Evolutionary conservation across 1,139 yeast species (phyloP).

Genomic region (Meyerozyma smithsonii): DNA sequence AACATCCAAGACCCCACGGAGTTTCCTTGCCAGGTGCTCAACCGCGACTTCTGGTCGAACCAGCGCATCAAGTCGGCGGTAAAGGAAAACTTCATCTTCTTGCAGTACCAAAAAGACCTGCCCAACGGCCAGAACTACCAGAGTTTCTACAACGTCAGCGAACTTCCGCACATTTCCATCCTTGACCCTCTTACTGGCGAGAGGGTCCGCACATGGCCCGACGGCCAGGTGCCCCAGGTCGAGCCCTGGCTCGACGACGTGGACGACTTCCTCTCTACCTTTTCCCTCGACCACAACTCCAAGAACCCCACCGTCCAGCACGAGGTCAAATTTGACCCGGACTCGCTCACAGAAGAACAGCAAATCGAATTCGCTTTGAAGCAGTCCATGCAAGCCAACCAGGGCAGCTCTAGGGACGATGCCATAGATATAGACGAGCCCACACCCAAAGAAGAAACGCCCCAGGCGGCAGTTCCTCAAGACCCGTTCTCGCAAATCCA

Average conservation of each 20-base stretch:
- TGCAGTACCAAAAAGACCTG: slow-evolving; percentile 78
- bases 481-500: slow-evolving; percentile 38
- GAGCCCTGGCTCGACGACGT: slow-evolving; percentile 58
- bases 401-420: slow-evolving; percentile 21
- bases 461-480: slow-evolving; percentile 5
- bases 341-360: slow-evolving; percentile 72
- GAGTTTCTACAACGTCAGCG: slow-evolving; percentile 63
- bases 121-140: slow-evolving; percentile 66
- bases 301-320: slow-evolving; percentile 66
- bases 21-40: slow-evolving; percentile 83
- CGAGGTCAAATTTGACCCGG: slow-evolving; percentile 51
- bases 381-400: slow-evolving; percentile 46
- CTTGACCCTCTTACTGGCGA: slow-evolving; percentile 96
- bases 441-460: slow-evolving; percentile 4
- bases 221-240: slow-evolving; percentile 53
- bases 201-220: slow-evolving; percentile 66
- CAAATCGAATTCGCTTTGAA: slow-evolving; percentile 76
- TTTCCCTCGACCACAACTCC: slow-evolving; percentile 60
- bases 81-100: slow-evolving; percentile 64
- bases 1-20: slow-evolving; percentile 84
- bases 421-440: slow-evolving; percentile 22
- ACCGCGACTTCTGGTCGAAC: slow-evolving; percentile 91
- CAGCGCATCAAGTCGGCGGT: slow-evolving; percentile 60
- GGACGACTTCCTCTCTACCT: slow-evolving; percentile 54
- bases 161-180: slow-evolving; percentile 84